These are phyloP conservation scores for Hortaea werneckii DNA, from an alignment of 2,329 filamentous ascomycete genomes.

Conservation along the genomic window DNA sequence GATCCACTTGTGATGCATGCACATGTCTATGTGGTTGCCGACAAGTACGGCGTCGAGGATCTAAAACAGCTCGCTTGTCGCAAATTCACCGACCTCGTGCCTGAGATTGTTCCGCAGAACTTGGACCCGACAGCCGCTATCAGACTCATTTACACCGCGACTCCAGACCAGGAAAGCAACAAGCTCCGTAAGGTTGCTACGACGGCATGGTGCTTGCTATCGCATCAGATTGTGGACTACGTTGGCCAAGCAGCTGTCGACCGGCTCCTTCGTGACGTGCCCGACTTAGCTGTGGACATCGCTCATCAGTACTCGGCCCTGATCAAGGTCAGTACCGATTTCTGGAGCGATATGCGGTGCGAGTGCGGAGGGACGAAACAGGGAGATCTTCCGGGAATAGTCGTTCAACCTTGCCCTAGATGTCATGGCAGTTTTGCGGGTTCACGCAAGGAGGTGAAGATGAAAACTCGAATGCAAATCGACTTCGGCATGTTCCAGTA, in stretches of 20 bases:
- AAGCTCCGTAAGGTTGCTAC: not conserved
- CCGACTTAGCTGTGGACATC: not conserved
- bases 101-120: not conserved
- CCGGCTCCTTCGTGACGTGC: not conserved
- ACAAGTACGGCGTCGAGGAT: not conserved
- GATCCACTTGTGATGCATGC: not conserved
- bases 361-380: too few relatives aligned
- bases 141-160: not conserved
- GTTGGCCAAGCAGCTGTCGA: too few relatives aligned
- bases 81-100: not conserved
- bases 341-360: too few relatives aligned
- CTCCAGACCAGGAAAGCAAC: not conserved
- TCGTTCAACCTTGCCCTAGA: too few relatives aligned
- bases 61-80: not conserved
- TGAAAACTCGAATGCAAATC: too few relatives aligned
- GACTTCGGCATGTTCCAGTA: too few relatives aligned
- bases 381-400: too few relatives aligned
- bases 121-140: not conserved
- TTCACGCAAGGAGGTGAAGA: too few relatives aligned
- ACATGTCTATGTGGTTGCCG: not conserved
- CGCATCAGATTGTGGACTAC: too few relatives aligned
- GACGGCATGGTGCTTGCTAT: not conserved
- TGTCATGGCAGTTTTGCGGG: too few relatives aligned
- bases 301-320: too few relatives aligned
- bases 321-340: too few relatives aligned